Percentiles rank a stretch among this genome's conserved stretches.
These are phyloP conservation scores for Trametes villosa DNA, from an alignment of 768 basidiomycete species.

Conservation along the genomic window DNA sequence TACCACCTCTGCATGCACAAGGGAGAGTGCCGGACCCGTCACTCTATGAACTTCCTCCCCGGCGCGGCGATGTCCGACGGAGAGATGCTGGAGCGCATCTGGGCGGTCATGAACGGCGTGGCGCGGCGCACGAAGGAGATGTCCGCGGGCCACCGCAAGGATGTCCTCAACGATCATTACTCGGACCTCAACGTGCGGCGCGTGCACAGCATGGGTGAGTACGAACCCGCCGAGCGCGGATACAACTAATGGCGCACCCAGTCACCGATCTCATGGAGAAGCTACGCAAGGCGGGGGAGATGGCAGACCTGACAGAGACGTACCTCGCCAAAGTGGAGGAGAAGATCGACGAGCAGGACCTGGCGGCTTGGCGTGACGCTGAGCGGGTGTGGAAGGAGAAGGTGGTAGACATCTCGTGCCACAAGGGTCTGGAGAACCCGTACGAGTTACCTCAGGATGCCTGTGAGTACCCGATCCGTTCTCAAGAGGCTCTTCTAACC, in stretches of 20 bases:
- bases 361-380: not conserved
- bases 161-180: slow-evolving; percentile 20
- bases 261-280: not conserved
- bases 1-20: too few species aligned
- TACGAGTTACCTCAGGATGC: not conserved
- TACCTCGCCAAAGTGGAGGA: not conserved
- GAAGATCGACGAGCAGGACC: not conserved
- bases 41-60: too few species aligned
- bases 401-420: not conserved
- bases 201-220: slow-evolving; percentile 16
- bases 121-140: too few species aligned
- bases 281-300: not conserved
- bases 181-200: slow-evolving; percentile 17
- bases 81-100: too few species aligned
- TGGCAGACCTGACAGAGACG: too few species aligned
- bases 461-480: not conserved
- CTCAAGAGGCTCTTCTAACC: not conserved
- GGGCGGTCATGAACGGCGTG: too few species aligned
- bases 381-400: not conserved
- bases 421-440: slow-evolving; percentile 5
- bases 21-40: too few species aligned
- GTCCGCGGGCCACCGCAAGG: too few species aligned
- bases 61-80: too few species aligned
- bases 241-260: not conserved
- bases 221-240: not conserved